A percentile compares a stretch with the other conserved stretches of the same genome.
Conservation (phyloP, 2,329 filamentous ascomycete genomes). For the Emergomyces pasteurianus region DNA sequence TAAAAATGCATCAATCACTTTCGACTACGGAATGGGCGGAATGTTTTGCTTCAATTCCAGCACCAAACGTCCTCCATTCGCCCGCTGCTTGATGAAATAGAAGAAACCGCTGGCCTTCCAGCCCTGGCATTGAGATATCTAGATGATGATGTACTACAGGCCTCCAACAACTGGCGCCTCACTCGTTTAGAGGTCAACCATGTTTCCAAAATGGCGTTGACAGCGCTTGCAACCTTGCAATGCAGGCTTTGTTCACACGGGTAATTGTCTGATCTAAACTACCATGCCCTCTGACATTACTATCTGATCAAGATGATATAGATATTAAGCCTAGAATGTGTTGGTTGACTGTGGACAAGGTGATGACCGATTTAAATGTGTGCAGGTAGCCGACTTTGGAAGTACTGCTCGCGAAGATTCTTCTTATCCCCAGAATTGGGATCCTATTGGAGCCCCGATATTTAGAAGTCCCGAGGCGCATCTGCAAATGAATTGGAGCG, state of each 20-base stretch:
- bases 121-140: conserved; percentile 13
- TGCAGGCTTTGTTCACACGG: conserved; percentile 13
- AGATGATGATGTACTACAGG: conserved; percentile 9
- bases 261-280: no score
- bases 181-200: conserved; percentile 10
- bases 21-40: conserved; percentile 9
- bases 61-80: conserved; percentile 2
- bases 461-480: conserved; percentile 13
- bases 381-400: conserved; percentile 14
- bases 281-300: no score
- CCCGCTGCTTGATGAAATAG: conserved; percentile 11
- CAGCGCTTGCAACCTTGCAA: conserved; percentile 10
- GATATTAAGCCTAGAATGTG: conserved; percentile 14
- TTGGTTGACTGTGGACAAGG: conserved; percentile 12
- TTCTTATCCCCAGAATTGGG: conserved; percentile 5
- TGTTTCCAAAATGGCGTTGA: conserved; percentile 10
- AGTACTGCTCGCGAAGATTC: conserved; percentile 9
- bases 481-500: conserved; percentile 10
- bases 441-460: conserved; percentile 11
- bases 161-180: conserved; percentile 7
- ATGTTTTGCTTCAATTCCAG: conserved; percentile 10
- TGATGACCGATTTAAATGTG: conserved; percentile 7
- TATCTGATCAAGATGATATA: not conserved
- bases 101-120: conserved; percentile 1
- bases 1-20: not conserved